phyloP scores from a whole-genome alignment of 495 filamentous ascomycete genomes.

The Talaromyces proteolyticus region DNA sequence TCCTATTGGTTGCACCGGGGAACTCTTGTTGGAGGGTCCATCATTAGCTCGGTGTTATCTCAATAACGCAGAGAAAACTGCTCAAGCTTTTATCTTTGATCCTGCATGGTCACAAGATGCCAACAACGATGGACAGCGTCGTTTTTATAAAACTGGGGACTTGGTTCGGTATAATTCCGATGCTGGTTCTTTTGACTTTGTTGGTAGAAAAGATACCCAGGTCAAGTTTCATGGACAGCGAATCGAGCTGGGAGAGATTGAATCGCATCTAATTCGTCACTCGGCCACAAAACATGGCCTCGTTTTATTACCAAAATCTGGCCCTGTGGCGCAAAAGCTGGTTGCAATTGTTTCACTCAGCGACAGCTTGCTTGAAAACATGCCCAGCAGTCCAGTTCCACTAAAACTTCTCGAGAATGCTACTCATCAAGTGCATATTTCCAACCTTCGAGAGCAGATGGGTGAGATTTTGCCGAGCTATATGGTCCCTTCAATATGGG shows the following conservation, averaged over 20 bases:
- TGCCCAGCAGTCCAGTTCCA: slow-evolving; percentile 14
- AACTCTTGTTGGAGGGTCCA: slow-evolving; percentile 45
- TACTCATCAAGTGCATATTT: slow-evolving; percentile 18
- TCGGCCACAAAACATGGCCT: slow-evolving; percentile 31
- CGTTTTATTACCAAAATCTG: slow-evolving; percentile 35
- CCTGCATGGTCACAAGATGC: slow-evolving; percentile 28
- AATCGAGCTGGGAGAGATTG: slow-evolving; percentile 61
- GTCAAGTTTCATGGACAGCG: slow-evolving; percentile 65
- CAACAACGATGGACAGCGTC: slow-evolving; percentile 21
- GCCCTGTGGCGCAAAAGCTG: slow-evolving; percentile 32
- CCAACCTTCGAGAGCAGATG: slow-evolving; percentile 27
- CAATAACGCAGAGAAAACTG: slow-evolving; percentile 29
- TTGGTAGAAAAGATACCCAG: slow-evolving; percentile 60
- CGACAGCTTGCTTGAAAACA: slow-evolving; percentile 14
- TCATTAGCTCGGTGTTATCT: slow-evolving; percentile 43
- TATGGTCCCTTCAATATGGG: slow-evolving; percentile 50
- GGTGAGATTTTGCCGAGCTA: slow-evolving; percentile 36
- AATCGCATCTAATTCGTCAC: slow-evolving; percentile 40
- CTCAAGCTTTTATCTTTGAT: slow-evolving; percentile 37
- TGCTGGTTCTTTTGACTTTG: slow-evolving; percentile 47
- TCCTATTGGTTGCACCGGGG: slow-evolving; percentile 43
- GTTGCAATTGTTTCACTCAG: slow-evolving; percentile 29
- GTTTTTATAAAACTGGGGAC: slow-evolving; percentile 66
- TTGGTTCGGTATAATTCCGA: slow-evolving; percentile 56
- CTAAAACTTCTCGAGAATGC: slow-evolving; percentile 20